These are phyloP conservation scores for Hanseniaspora meyeri DNA, from an alignment of 805 yeast species.

Conservation along the genomic window DNA sequence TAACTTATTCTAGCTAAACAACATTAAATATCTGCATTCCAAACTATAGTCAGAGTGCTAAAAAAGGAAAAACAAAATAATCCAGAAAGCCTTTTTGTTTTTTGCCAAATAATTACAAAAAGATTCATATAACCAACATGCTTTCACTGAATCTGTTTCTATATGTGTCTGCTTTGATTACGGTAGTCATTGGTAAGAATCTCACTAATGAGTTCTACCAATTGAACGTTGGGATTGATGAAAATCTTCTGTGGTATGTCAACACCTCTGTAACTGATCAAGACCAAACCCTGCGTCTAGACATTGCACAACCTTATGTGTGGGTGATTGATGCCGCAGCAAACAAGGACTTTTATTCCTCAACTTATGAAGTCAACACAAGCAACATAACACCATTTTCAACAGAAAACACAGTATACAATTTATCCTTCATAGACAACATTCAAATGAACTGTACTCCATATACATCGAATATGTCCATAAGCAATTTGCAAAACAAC, in stretches of 20 bases:
- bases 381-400: not conserved
- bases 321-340: slow-evolving; percentile 25
- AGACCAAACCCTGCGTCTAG: slow-evolving; percentile 25
- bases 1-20: too few relatives aligned
- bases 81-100: too few relatives aligned
- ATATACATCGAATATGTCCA: slow-evolving; percentile 19
- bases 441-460: slow-evolving; percentile 21
- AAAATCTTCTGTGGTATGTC: slow-evolving; percentile 23
- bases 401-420: not conserved
- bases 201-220: not conserved
- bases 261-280: slow-evolving; percentile 26
- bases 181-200: not conserved
- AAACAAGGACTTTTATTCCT: not conserved
- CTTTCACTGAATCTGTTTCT: not conserved
- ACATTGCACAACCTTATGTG: slow-evolving; percentile 30
- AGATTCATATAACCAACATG: not conserved
- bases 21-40: too few relatives aligned
- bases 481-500: slow-evolving; percentile 5
- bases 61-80: too few relatives aligned
- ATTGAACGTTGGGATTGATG: slow-evolving; percentile 20
- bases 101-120: too few relatives aligned
- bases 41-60: too few relatives aligned
- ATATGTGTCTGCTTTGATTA: not conserved
- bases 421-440: slow-evolving; percentile 22
- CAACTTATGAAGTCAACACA: not conserved